Percentiles rank a stretch among this genome's conserved stretches.
These are phyloP conservation scores for Fusarium tjaetaba DNA, from an alignment of 2,329 filamentous ascomycete species.

Conservation along the genomic window DNA sequence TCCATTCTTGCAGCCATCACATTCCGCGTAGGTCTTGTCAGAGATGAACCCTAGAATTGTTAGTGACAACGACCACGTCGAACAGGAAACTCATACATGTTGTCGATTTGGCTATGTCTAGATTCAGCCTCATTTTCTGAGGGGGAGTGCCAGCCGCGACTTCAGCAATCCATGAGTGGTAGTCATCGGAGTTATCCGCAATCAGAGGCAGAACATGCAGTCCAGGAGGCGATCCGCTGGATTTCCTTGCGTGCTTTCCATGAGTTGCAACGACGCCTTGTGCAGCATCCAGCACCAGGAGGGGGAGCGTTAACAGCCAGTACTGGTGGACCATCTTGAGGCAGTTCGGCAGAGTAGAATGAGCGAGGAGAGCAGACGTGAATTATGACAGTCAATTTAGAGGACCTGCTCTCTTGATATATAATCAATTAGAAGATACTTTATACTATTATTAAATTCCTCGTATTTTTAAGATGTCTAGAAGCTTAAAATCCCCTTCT, in stretches of 20 bases:
- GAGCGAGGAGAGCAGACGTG: rapidly evolving
- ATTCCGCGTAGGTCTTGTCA: background rate
- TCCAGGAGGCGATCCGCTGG: background rate
- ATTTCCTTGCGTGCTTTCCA: background rate
- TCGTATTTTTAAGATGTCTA: background rate
- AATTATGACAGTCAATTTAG: rapidly evolving
- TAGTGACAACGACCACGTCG: rapidly evolving
- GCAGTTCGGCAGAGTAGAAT: too few species aligned
- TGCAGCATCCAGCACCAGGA: background rate
- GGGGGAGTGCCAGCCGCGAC: background rate
- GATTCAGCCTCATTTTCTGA: background rate
- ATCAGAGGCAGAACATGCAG: background rate
- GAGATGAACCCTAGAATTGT: background rate
- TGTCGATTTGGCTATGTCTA: background rate
- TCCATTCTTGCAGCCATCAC: background rate
- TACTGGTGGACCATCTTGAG: background rate
- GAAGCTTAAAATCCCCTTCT: background rate
- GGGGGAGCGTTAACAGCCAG: background rate
- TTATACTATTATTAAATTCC: background rate
- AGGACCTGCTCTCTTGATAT: background rate
- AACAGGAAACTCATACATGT: background rate
- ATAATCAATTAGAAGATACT: background rate
- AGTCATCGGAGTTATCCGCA: background rate
- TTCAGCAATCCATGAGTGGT: background rate
- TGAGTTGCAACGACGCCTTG: background rate